Evolutionary conservation across 352 stramenopile genomes (phyloP).

Genomic region (Phytophthora tubulina): DNA sequence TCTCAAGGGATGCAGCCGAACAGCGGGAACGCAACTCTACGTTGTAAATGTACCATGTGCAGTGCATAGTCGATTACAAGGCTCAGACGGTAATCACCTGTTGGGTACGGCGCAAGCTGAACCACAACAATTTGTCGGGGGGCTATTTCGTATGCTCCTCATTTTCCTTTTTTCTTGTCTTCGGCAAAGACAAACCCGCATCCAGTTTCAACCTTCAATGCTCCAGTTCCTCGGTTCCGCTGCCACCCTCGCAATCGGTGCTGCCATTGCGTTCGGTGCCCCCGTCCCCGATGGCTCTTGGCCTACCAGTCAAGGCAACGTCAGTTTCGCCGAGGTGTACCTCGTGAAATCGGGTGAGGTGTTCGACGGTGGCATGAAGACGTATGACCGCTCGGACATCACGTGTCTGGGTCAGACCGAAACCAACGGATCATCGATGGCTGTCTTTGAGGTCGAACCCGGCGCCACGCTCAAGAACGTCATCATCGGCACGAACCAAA

Average conservation of each 20-base stretch:
- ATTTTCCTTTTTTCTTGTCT: conserved; percentile 1
- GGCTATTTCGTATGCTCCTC: too few relatives aligned
- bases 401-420: not conserved
- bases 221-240: not conserved
- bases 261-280: not conserved
- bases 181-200: not conserved
- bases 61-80: too few relatives aligned
- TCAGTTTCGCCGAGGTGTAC: not conserved
- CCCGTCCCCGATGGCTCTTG: not conserved
- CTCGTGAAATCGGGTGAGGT: not conserved
- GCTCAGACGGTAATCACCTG: too few relatives aligned
- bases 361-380: not conserved
- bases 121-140: too few relatives aligned
- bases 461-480: not conserved
- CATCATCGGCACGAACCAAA: not conserved
- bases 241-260: not conserved
- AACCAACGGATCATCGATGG: not conserved
- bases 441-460: not conserved
- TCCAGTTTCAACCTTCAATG: not conserved
- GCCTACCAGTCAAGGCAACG: not conserved
- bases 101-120: too few relatives aligned
- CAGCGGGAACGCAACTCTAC: too few relatives aligned
- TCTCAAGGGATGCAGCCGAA: too few relatives aligned
- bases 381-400: not conserved
- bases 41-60: too few relatives aligned